phyloP scores from a whole-genome alignment of 2,329 filamentous ascomycete species.

The Xylaria digitata region DNA sequence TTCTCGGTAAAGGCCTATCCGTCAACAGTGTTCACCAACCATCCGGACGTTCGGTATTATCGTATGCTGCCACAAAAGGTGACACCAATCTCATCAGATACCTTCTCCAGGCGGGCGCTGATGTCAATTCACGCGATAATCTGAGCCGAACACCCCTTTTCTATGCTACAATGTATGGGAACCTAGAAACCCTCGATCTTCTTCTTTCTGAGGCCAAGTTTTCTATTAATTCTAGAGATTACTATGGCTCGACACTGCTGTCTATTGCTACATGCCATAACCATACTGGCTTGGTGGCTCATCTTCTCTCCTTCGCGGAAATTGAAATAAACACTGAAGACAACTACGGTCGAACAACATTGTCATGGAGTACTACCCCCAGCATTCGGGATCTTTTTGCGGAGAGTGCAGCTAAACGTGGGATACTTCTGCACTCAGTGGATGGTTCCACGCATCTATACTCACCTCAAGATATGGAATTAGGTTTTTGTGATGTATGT shows the following conservation, averaged over 20 bases:
- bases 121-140: background rate
- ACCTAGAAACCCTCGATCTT: background rate
- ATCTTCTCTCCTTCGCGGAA: background rate
- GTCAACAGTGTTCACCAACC: too few relatives aligned
- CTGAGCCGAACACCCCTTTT: background rate
- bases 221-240: background rate
- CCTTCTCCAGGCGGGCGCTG: background rate
- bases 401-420: background rate
- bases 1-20: background rate
- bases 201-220: background rate
- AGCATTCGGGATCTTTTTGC: background rate
- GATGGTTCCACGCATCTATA: background rate
- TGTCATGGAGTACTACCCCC: background rate
- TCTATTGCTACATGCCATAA: background rate
- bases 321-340: background rate
- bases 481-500: background rate
- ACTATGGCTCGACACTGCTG: background rate
- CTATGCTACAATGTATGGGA: background rate
- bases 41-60: too few relatives aligned
- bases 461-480: background rate
- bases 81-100: too few relatives aligned
- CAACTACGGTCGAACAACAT: background rate
- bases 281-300: background rate
- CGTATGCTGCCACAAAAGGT: too few relatives aligned
- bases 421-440: background rate